Evolutionary conservation across 1,284 basidiomycete genomes (phyloP).

Genomic region (Tetrapyrgos nigripes): DNA sequence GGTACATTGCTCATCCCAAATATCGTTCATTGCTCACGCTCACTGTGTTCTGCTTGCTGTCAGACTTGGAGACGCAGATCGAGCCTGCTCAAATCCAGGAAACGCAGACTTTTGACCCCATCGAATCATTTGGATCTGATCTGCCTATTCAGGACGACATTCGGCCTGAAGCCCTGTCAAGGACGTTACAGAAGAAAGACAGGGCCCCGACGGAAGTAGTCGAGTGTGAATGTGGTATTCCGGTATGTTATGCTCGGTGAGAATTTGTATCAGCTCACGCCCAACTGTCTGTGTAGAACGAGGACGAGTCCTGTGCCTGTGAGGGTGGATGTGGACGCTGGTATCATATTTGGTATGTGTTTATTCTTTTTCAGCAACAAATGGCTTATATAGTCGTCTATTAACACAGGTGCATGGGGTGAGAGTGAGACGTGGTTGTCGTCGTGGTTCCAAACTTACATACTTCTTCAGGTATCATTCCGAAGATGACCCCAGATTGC

Average conservation of each 20-base stretch:
- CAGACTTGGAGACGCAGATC: conserved; percentile 59
- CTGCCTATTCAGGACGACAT: not conserved
- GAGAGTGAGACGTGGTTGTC: conserved; percentile 17
- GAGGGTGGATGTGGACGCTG: conserved; percentile 72
- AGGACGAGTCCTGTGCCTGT: not conserved
- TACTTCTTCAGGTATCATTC: conserved; percentile 63
- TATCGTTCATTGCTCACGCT: conserved; percentile 5
- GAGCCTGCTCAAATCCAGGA: conserved; percentile 43
- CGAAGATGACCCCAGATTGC: conserved; percentile 59
- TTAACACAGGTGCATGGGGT: conserved; percentile 84
- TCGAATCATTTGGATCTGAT: conserved; percentile 14
- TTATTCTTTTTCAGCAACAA: not conserved
- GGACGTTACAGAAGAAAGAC: conserved; percentile 18
- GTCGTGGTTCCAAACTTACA: conserved; percentile 6
- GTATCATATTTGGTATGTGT: conserved; percentile 75
- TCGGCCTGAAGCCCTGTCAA: not conserved
- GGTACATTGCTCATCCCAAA: too few relatives aligned
- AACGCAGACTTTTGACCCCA: conserved; percentile 16
- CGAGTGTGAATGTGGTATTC: conserved; percentile 71
- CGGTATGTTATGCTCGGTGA: conserved; percentile 41
- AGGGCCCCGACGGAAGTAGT: conserved; percentile 14
- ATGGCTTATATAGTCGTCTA: conserved; percentile 2
- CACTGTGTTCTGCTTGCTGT: not conserved
- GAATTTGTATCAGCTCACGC: not conserved
- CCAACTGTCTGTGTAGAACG: conserved; percentile 1